phyloP scores from a whole-genome alignment of 257 asterid species.

The Fraxinus cuspidata region DNA sequence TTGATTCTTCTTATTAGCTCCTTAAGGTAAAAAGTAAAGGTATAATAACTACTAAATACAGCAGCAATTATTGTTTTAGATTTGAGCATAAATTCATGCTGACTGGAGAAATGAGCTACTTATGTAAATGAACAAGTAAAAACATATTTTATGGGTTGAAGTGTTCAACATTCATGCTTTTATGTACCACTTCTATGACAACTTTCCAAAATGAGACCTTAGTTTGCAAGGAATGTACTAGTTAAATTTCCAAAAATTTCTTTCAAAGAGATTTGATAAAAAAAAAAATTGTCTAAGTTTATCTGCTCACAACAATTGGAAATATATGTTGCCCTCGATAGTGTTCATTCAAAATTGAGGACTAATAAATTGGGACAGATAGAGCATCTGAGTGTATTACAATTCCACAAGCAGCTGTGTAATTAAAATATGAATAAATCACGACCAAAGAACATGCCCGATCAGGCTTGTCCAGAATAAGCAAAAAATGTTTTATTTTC shows the following conservation, averaged over 20 bases:
- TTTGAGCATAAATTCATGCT: not conserved
- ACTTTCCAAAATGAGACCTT: not conserved
- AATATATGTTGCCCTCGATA: not conserved
- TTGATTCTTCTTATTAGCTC: slow-evolving; percentile 7
- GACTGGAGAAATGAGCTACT: not conserved
- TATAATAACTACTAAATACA: not conserved
- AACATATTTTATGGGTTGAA: not conserved
- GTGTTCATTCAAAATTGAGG: slow-evolving; percentile 8
- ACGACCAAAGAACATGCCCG: not conserved
- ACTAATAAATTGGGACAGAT: not conserved
- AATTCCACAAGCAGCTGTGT: not conserved
- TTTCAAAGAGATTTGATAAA: not conserved
- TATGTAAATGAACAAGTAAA: slow-evolving; percentile 4
- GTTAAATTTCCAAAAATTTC: not conserved
- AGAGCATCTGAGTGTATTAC: not conserved
- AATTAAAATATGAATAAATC: not conserved
- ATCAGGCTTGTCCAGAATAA: slow-evolving; percentile 13
- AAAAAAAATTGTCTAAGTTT: not conserved
- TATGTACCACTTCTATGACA: not conserved
- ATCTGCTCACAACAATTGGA: not conserved
- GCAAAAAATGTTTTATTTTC: slow-evolving; percentile 4
- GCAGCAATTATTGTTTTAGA: not conserved
- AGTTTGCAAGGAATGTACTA: not conserved
- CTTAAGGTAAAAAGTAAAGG: not conserved
- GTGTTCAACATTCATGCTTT: not conserved